A percentile compares a stretch with the other conserved stretches of the same genome.
Evolutionary conservation across 139 green algal species (phyloP).

Genomic region (Coelastrella sp.): DNA sequence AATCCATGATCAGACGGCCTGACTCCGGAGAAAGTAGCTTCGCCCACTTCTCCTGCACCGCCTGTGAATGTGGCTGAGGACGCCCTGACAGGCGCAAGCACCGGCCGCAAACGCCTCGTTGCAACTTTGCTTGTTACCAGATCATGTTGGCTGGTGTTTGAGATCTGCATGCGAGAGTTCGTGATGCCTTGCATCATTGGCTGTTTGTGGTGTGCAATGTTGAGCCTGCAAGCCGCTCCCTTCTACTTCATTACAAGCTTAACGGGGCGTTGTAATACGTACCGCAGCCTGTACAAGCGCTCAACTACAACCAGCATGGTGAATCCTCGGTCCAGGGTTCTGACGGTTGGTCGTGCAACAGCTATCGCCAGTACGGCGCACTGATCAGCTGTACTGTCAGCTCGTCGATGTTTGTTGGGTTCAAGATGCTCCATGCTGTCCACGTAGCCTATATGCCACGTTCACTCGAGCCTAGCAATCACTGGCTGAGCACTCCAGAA

Average conservation of each 20-base stretch:
- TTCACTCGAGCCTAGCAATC: no score
- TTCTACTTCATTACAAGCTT: background rate
- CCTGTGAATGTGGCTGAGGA: background rate
- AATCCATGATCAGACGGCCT: background rate
- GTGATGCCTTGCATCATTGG: background rate
- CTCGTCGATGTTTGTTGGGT: no score
- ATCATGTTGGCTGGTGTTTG: no score
- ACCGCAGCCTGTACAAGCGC: background rate
- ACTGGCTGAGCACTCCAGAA: no score
- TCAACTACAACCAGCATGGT: background rate
- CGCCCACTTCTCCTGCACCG: background rate
- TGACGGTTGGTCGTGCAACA: background rate
- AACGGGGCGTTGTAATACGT: background rate
- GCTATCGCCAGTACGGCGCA: no score
- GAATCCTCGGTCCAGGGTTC: background rate
- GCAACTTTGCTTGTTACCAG: background rate
- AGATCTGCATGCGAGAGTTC: background rate
- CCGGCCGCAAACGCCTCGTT: background rate
- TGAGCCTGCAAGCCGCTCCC: no score
- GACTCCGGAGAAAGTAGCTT: background rate
- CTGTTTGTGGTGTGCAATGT: background rate
- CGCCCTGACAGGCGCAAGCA: background rate
- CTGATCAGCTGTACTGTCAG: no score
- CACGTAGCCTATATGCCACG: no score
- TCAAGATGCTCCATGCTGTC: no score